phyloP scores from a whole-genome alignment of 768 basidiomycete species.

The Tricholoma hemisulphureum region DNA sequence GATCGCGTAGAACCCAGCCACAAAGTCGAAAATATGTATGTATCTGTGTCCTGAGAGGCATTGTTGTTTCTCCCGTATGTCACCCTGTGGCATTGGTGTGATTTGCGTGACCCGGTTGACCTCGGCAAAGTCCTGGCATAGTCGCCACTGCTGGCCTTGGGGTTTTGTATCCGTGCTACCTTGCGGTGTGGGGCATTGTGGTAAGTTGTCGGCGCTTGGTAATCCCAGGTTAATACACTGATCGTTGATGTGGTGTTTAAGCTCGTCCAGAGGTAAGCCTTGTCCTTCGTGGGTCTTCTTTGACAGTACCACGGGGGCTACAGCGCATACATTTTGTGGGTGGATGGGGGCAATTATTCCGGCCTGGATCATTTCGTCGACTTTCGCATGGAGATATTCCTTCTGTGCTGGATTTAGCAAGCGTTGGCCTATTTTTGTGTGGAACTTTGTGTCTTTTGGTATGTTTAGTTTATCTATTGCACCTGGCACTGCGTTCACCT shows the following conservation, averaged over 20 bases:
- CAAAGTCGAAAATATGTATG: background rate
- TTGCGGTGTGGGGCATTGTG: slow-evolving; percentile 8
- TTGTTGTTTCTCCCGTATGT: background rate
- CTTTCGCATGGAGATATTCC: background rate
- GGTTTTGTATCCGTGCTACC: background rate
- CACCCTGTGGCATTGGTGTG: slow-evolving; percentile 18
- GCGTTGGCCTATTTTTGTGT: slow-evolving; percentile 29
- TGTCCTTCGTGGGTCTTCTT: background rate
- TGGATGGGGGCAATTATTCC: background rate
- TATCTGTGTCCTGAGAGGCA: background rate
- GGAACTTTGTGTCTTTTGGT: slow-evolving; percentile 13
- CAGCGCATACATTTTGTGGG: background rate
- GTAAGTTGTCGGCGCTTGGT: slow-evolving; percentile 16
- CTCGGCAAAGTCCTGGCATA: slow-evolving; percentile 34
- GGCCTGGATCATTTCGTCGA: background rate
- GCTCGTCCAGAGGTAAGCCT: background rate
- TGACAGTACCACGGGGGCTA: background rate
- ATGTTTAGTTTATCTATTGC: slow-evolving; percentile 33
- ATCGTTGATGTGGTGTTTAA: background rate
- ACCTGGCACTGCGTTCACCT: background rate
- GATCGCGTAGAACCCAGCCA: background rate
- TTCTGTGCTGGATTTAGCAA: slow-evolving; percentile 1
- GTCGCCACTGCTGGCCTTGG: slow-evolving; percentile 26
- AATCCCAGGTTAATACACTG: slow-evolving; percentile 29
- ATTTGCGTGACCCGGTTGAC: slow-evolving; percentile 29